Base-by-base conservation (phyloP, 768 basidiomycete species). In the Asterophora lycoperdoides region DNA sequence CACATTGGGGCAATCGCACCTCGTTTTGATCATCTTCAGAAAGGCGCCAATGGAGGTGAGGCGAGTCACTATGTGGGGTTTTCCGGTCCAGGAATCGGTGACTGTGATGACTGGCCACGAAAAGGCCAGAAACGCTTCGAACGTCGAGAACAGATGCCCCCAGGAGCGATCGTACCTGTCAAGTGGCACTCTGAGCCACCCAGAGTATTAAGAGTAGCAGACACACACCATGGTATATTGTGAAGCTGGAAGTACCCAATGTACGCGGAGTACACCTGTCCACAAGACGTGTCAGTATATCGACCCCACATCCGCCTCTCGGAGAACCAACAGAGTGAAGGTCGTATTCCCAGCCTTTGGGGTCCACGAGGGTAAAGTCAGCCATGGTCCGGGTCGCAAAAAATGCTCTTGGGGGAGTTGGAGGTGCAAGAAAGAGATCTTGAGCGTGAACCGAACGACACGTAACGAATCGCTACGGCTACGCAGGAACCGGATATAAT, bases 41-140 rank as follows among this genome's bases (percentile, higher is more conserved):
- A 92, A 92, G 1, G 86, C 82, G 4, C 78, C 76, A 41, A 92
- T 74, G 28, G 84, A 84, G 3, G 73, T 81, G 52, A 81, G 66
- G 40, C 85, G 78, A n/a, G 88, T 90, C 18, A 87, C 87, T 46
- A 92, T 84, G 63, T 91, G 89, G 0, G 86, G 80, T 52, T 76
- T 75, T 14, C 86, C 83, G 1, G 89, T 87, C 62, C 73, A 76
- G 36, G 72, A 61, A 61, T 90, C 86, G 30, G 89, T 90, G 37
- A 88, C 78, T 1, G 81, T 81, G 52, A 92, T 84, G 14, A 79
- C 81, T 4, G 89, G 89, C 89, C 89, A 92, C 34, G 84, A 86
- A 63, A 90, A 91, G 10, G 78, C 73, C 30, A 92, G 73, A 64
- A 92, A 92, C 23, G 79, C 80, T 41, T 87, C 85, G 60, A 91